Evolutionary conservation across 306 rosid genomes (phyloP).

Genomic region (Ormosia semicastrata): DNA sequence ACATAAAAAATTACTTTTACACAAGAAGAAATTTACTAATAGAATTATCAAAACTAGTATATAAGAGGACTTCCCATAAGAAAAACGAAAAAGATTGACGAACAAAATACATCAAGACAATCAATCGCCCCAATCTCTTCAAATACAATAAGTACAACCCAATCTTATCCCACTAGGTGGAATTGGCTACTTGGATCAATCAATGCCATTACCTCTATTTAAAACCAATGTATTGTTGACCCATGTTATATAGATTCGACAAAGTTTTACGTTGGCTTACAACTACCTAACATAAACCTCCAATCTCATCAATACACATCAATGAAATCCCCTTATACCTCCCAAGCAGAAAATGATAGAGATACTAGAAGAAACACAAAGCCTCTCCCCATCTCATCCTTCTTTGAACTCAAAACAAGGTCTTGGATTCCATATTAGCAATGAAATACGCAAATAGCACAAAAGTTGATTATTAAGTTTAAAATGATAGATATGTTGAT

Average conservation of each 20-base stretch:
- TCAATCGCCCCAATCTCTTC: not conserved
- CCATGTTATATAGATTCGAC: not conserved
- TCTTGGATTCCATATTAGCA: not conserved
- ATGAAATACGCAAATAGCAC: not conserved
- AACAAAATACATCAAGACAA: not conserved
- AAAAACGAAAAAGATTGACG: not conserved
- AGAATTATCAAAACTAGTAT: not conserved
- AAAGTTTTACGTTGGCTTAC: not conserved
- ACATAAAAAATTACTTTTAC: not conserved
- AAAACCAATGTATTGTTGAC: not conserved
- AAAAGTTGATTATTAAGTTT: too few species aligned
- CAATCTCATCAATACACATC: not conserved
- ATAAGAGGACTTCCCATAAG: not conserved
- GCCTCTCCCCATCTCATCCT: not conserved
- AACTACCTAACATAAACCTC: not conserved
- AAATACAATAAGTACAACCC: not conserved
- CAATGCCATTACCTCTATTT: not conserved
- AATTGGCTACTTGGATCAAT: not conserved
- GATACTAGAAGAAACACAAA: not conserved
- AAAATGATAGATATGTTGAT: not conserved
- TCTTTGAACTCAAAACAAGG: not conserved
- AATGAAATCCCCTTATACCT: not conserved
- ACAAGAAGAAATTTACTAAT: not conserved
- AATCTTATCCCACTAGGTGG: not conserved
- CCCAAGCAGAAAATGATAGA: not conserved